Evolutionary conservation across 2,329 filamentous ascomycete genomes (phyloP), one percentile per base, ranked within the genome.

Genomic region (Aspergillus vadensis): DNA sequence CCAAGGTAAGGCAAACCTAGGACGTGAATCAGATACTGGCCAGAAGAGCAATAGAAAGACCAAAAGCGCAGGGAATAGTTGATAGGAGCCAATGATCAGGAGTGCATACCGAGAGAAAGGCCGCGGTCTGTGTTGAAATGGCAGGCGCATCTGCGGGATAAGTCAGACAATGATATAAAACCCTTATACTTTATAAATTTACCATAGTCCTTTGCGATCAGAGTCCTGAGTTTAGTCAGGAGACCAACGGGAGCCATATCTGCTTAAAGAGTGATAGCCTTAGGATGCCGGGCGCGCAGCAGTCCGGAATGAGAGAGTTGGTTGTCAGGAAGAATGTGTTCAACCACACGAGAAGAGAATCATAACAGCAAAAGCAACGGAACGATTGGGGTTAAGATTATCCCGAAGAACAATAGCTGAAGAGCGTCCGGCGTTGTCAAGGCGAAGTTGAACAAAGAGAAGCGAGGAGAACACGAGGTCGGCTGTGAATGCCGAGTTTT

Each of bases 1-100:
- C 79, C 68, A 92, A 76, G n/a, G 92, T 96, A 78, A 96, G 96
- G 63, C 88, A 77, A 63, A 93, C 79, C 91, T 91, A 58, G 21
- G 23, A 23, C 14, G 27, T 44, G 58, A 53, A 62, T 62, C 55
- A 55, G 41, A 21, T 27, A 21, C 12, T 51, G n/a, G 23, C 21
- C 17, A n/a, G 9, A 39, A 32, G 44, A 36, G 15, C 5, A 19
- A 19, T 23, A 27, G 43, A 9, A 27, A 55, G 58, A 12, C 41
- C 10, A 19, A 21, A 44, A 17, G 48, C 23, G 14, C 15, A 21
- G 50, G 27, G 38, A 4, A 21, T 12, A 23, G 27, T 21, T 47
- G 49, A 54, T 8, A 41, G 15, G 39, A 58, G 57, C 47, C 38
- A 62, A 58, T 63, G 58, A 55, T 55, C 58, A 39, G 43, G 5